Evolutionary conservation across 805 yeast species (phyloP).

Genomic region (Candida patagonica): DNA sequence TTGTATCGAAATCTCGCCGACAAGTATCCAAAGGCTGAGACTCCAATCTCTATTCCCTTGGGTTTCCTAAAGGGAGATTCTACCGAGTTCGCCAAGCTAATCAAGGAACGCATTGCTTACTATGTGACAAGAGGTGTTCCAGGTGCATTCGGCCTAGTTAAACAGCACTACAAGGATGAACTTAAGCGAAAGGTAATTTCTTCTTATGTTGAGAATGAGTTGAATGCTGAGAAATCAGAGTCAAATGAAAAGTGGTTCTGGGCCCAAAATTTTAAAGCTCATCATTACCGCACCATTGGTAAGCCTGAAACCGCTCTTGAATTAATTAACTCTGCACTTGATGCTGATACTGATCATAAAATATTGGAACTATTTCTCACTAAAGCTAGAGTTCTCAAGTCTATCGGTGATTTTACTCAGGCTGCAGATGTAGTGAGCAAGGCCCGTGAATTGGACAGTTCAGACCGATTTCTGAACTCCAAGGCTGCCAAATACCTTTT

Average conservation of each 20-base stretch:
- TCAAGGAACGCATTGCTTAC: constrained; percentile 43
- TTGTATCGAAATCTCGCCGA: constrained; percentile 56
- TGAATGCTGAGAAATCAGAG: constrained; percentile 19
- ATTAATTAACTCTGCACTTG: constrained; percentile 51
- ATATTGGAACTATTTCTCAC: constrained; percentile 71
- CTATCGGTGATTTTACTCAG: constrained; percentile 45
- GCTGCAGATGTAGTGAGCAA: constrained; percentile 62
- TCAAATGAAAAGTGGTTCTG: constrained; percentile 37
- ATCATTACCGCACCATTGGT: constrained; percentile 55
- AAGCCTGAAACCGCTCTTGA: constrained; percentile 46
- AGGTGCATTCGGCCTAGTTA: constrained; percentile 76
- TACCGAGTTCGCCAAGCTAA: constrained; percentile 36
- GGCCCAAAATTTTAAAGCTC: constrained; percentile 71
- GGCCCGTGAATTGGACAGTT: constrained; percentile 71
- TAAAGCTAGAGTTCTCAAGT: constrained; percentile 74
- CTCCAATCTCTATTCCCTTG: constrained; percentile 71
- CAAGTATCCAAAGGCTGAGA: constrained; percentile 78
- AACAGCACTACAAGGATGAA: constrained; percentile 56
- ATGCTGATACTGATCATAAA: constrained; percentile 61
- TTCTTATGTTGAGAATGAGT: constrained; percentile 40
- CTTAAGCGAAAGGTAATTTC: constrained; percentile 33
- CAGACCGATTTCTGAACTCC: constrained; percentile 86
- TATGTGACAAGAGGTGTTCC: constrained; percentile 80
- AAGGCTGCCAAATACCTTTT: constrained; percentile 76
- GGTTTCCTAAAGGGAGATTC: constrained; percentile 34